Percentiles rank a stretch among this genome's conserved stretches.
Conservation (phyloP, 345 rosid species). For the Salix viminalis region DNA sequence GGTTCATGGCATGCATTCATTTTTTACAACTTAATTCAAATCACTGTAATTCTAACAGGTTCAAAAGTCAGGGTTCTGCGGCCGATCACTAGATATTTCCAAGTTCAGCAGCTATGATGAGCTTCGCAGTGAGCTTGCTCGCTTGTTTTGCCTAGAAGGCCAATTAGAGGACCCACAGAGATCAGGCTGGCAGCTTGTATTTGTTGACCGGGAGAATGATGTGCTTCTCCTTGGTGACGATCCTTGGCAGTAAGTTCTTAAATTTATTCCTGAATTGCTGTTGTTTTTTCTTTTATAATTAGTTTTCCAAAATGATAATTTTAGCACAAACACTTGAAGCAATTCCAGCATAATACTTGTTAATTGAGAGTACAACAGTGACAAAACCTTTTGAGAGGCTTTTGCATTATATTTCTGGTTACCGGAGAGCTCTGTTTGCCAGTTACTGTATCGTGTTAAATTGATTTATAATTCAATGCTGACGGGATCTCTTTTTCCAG, state of each 20-base stretch:
- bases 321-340: not conserved
- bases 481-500: not conserved
- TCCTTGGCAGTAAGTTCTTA: constrained; percentile 71
- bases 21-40: not conserved
- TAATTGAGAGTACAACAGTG: not conserved
- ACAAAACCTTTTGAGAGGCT: not conserved
- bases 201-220: constrained; percentile 85
- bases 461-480: not conserved
- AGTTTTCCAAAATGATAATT: not conserved
- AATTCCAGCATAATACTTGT: not conserved
- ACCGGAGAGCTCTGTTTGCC: not conserved
- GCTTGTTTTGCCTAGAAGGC: constrained; percentile 78
- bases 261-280: not conserved
- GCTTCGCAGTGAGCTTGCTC: constrained; percentile 76
- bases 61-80: constrained; percentile 68
- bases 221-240: constrained; percentile 90
- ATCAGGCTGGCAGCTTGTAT: constrained; percentile 99
- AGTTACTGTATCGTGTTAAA: not conserved
- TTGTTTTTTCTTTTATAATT: not conserved
- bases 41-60: constrained; percentile 32
- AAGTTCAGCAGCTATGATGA: constrained; percentile 82
- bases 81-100: constrained; percentile 81
- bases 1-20: not conserved
- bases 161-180: constrained; percentile 71
- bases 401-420: not conserved